Evolutionary conservation across 2,329 filamentous ascomycete species (phyloP).

Genomic region (Colletotrichum aenigma): DNA sequence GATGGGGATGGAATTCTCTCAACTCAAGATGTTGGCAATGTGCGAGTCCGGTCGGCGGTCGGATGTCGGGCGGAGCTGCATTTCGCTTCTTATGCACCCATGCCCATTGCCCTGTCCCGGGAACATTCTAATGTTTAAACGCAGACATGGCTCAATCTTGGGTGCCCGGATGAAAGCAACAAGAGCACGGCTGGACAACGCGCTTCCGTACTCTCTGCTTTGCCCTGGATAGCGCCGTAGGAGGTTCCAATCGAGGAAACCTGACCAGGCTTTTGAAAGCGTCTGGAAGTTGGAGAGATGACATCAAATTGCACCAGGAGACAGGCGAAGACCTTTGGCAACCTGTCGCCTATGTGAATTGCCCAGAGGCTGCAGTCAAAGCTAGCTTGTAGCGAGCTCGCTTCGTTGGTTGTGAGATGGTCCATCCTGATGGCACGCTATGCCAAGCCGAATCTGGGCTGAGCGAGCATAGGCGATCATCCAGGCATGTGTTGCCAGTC

Average conservation of each 20-base stretch:
- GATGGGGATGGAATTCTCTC: background rate
- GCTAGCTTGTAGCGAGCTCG: background rate
- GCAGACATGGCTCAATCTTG: background rate
- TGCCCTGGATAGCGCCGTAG: background rate
- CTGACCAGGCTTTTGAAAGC: background rate
- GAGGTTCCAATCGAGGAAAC: background rate
- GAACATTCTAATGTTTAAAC: background rate
- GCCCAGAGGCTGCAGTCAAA: background rate
- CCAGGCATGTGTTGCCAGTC: background rate
- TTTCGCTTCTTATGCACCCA: background rate
- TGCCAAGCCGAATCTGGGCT: background rate
- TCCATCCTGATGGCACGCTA: background rate
- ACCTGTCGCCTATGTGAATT: background rate
- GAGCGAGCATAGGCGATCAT: background rate
- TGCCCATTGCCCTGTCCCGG: background rate
- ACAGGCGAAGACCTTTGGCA: background rate
- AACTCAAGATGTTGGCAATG: background rate
- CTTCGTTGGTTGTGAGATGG: background rate
- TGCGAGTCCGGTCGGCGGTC: background rate
- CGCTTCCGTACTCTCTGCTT: background rate
- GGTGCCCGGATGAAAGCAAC: background rate
- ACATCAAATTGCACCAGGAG: background rate
- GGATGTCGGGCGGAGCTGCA: background rate
- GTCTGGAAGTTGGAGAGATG: background rate
- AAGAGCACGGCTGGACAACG: background rate